Evolutionary conservation across 768 basidiomycete genomes (phyloP).

Genomic region (Antrodiella citrinella): DNA sequence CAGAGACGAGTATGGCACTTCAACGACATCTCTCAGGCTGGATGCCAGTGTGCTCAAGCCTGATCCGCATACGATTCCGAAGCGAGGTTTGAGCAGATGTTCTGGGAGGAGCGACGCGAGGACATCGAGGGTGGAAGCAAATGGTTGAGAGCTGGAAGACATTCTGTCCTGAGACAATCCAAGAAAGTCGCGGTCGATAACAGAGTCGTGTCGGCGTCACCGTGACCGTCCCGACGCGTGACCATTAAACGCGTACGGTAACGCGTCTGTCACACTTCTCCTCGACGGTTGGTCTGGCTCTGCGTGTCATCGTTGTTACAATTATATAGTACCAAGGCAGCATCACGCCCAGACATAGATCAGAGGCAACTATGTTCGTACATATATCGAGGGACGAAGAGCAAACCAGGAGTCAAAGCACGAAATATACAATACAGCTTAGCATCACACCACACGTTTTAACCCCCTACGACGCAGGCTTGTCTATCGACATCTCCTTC

Average conservation of each 20-base stretch:
- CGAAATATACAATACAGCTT: not conserved
- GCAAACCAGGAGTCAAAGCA: not conserved
- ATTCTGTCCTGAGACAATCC: not conserved
- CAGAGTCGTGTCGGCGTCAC: too few relatives aligned
- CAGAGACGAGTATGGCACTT: slow-evolving; percentile 58
- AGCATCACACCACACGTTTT: not conserved
- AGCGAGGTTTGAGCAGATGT: slow-evolving; percentile 44
- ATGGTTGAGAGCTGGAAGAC: slow-evolving; percentile 9
- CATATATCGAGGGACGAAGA: not conserved
- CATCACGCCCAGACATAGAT: too few relatives aligned
- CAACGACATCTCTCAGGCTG: slow-evolving; percentile 44
- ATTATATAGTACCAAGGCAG: too few relatives aligned
- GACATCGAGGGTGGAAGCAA: slow-evolving; percentile 22
- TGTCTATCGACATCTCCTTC: slow-evolving; percentile 1
- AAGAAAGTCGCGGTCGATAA: too few relatives aligned
- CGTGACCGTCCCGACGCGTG: too few relatives aligned
- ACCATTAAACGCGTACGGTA: too few relatives aligned
- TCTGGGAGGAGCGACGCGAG: slow-evolving; percentile 22
- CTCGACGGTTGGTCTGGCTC: too few relatives aligned
- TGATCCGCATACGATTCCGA: slow-evolving; percentile 85
- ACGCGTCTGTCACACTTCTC: too few relatives aligned
- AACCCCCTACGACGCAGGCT: not conserved
- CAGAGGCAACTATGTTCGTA: too few relatives aligned
- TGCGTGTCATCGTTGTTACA: too few relatives aligned
- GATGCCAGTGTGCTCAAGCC: slow-evolving; percentile 72